Evolutionary conservation across 169 alveolate genomes (phyloP), one percentile per base, ranked within the genome.

Genomic region (Eimeria falciformis): DNA sequence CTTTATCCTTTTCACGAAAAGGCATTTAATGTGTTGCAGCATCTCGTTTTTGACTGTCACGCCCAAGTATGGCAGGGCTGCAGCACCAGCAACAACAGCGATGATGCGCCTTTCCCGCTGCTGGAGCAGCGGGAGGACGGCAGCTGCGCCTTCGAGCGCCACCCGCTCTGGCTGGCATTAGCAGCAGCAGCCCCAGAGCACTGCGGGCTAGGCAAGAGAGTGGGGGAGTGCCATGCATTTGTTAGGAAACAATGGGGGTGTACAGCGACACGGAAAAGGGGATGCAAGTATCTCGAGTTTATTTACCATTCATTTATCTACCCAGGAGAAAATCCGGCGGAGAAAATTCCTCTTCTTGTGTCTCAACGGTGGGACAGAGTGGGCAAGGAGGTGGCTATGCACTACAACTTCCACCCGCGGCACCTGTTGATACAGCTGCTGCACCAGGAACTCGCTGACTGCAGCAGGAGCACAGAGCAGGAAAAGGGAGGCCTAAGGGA

Each of bases 161-260:
- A 62, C 25, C 90, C 77, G 5, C 7, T 82, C 11, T 82, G 37
- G 43, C 90, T 56, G 17, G 66, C 55, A 25, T 40, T 82, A 5
- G 65, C 6, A 21, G 29, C 14, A 23, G 23, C 37, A 46, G 58
- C 40, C n/a, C 90, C 90, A 12, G 65, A 82, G 55, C 62, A 82
- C 37, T 82, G 90, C 46, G 45, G 40, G 33, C n/a, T 58, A 45
- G 90, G 79, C 27, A 29, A 27, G 62, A 17, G 90, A 21, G 58
- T 82, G n/a, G 90, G 90, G 53, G 90, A 11, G 18, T 82, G 90
- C 78, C 90, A 82, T 21, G 62, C 14, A 45, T 82, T 17, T n/a
- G 90, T 82, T 33, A 55, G 90, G 43, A 27, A 82, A 62, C 77
- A 82, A 6, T 40, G 55, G 23, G 65, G 65, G 11, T 82, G 90